Percentiles rank a stretch among this genome's conserved stretches.
Evolutionary conservation across 2,329 filamentous ascomycete genomes (phyloP).

Genomic region (Ploettnerulaceae sp.): DNA sequence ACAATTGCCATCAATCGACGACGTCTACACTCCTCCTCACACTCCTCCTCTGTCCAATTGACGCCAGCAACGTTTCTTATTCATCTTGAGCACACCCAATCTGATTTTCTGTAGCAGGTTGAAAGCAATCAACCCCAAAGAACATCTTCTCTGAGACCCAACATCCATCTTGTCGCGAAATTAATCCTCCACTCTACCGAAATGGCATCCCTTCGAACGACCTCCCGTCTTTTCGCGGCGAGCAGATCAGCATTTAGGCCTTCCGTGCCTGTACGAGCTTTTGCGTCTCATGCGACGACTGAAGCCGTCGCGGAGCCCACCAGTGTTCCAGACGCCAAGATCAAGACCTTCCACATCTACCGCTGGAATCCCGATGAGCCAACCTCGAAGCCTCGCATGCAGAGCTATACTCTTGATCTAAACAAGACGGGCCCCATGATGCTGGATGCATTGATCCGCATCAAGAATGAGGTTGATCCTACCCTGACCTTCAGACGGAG

Average conservation of each 20-base stretch:
- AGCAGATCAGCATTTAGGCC: slow-evolving; percentile 19
- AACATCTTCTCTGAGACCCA: not conserved
- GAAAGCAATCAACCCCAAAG: not conserved
- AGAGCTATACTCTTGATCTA: slow-evolving; percentile 88
- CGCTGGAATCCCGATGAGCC: slow-evolving; percentile 96
- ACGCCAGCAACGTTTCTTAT: slow-evolving; percentile 6
- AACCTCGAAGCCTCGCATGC: slow-evolving; percentile 89
- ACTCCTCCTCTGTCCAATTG: slow-evolving; percentile 5
- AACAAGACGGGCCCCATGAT: slow-evolving; percentile 99
- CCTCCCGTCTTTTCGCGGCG: slow-evolving; percentile 25
- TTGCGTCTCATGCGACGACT: slow-evolving; percentile 22
- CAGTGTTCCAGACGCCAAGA: slow-evolving; percentile 57
- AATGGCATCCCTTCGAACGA: slow-evolving; percentile 28
- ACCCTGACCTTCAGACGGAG: slow-evolving; percentile 93
- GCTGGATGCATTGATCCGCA: slow-evolving; percentile 90
- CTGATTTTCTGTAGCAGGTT: not conserved
- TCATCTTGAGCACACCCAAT: not conserved
- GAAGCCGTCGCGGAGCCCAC: slow-evolving; percentile 36
- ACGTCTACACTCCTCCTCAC: slow-evolving; percentile 12
- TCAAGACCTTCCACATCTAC: slow-evolving; percentile 98
- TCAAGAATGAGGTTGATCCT: slow-evolving; percentile 98
- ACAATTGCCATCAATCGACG: slow-evolving; percentile 14
- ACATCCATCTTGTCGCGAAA: not conserved
- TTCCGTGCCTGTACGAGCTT: slow-evolving; percentile 13
- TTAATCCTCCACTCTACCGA: slow-evolving; percentile 19